Conservation (phyloP, 1,284 basidiomycete species). For the Naganishia cerealis region DNA sequence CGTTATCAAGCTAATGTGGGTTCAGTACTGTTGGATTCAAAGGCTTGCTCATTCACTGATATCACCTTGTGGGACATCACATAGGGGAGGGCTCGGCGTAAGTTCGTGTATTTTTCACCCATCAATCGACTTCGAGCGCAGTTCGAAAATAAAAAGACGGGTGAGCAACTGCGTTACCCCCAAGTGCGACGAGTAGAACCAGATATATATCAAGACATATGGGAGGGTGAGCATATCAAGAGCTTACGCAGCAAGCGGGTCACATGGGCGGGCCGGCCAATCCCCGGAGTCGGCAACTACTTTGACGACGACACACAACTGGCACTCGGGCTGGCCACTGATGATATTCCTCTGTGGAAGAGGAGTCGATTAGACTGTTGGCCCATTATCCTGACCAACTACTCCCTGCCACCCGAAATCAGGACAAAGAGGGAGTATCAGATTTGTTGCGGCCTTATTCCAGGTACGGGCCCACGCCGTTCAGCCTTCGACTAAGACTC, state of each 20-base stretch:
- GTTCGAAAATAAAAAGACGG: not conserved
- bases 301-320: not conserved
- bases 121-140: not conserved
- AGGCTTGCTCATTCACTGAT: not conserved
- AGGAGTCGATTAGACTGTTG: constrained; percentile 2
- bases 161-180: not conserved
- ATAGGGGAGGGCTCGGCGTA: not conserved
- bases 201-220: not conserved
- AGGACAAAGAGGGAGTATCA: constrained; percentile 1
- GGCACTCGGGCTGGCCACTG: not conserved
- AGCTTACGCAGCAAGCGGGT: not conserved
- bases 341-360: not conserved
- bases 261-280: not conserved
- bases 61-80: not conserved
- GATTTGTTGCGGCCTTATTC: constrained; percentile 3
- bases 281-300: not conserved
- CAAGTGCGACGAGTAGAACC: not conserved
- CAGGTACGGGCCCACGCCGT: no score
- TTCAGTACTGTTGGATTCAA: not conserved
- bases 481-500: no score
- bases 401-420: not conserved
- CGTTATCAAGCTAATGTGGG: not conserved
- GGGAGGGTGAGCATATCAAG: not conserved
- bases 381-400: not conserved
- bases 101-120: constrained; percentile 1